Base-by-base conservation (phyloP, 2,329 filamentous ascomycete species). In the Exophiala oligosperma region DNA sequence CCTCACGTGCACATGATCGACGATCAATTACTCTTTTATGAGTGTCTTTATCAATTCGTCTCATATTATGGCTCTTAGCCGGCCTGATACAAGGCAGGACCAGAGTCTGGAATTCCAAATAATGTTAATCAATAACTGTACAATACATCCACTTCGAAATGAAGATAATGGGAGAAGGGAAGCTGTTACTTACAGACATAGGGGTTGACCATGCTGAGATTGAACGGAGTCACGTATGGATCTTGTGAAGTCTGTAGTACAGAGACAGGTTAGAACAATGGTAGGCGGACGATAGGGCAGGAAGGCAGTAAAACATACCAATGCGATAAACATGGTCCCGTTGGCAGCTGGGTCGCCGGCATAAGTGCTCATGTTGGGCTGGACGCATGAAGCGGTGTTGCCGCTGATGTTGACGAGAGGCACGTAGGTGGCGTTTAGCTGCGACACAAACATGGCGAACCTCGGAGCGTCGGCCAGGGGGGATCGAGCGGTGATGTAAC, bases 371-470 rank as follows among this genome's bases (percentile, higher is more conserved):
- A 82, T 77, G 64, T 88, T 83, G 0, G 90, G 91, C 77, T 95
- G 90, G 61, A 86, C 84, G 0, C 90, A 91, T 69, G 79, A 87
- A 0, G 86, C 89, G 2, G 76, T 76, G 56, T 81, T 81, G 2
- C 77, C 73, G 1, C 79, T 83, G 3, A 82, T 67, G 54, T 84
- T 77, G n/a, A 73, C 71, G n/a, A 90, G 70, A 0, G 80, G 76
- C 1, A 85, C 81, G 69, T 89, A 90, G 0, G 91, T 94, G 11
- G 89, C 78, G 62, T 90, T 91, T 17, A 94, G 77, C 77, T 94
- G 91, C 0, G 81, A 82, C 1, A 90, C 87, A 89, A 90, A 96
- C 0, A 85, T 83, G 0, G 90, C 90, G 64, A 82, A 95, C 57
- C 76, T 74, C 0, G 91, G 87, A 2, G 71, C 66, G 1, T 79